Percentiles rank a stretch among this genome's conserved stretches.
phyloP scores from a whole-genome alignment of 1,139 yeast genomes.

The Candida albicans region DNA sequence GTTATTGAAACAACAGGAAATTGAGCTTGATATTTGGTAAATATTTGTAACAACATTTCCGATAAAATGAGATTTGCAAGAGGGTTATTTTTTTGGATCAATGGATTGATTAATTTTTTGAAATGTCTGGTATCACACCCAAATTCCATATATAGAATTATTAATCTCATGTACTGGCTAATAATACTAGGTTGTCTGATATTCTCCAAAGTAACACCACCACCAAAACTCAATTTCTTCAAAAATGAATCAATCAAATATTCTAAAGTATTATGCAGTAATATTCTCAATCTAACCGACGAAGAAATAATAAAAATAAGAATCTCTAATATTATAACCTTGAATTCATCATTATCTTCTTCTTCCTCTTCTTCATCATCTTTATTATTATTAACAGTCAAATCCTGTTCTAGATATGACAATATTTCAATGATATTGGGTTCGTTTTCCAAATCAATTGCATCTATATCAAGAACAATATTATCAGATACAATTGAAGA shows the following conservation, averaged over 20 bases:
- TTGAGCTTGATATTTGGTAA: conserved; percentile 26
- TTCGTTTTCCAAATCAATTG: background rate
- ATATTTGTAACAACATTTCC: conserved; percentile 26
- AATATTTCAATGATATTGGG: background rate
- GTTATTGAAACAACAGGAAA: conserved; percentile 35
- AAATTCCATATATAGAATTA: conserved; percentile 31
- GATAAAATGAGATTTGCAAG: conserved; percentile 20
- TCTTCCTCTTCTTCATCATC: conserved; percentile 16
- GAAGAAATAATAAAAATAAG: conserved; percentile 20
- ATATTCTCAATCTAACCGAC: conserved; percentile 27
- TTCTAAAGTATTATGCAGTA: conserved; percentile 12
- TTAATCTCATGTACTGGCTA: conserved; percentile 24
- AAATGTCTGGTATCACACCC: conserved; percentile 33
- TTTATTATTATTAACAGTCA: too few species aligned
- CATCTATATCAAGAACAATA: conserved; percentile 10
- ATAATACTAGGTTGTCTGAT: conserved; percentile 16
- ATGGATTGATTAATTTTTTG: conserved; percentile 20
- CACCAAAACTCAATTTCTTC: background rate
- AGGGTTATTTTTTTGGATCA: conserved; percentile 15
- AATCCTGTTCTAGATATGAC: conserved; percentile 7
- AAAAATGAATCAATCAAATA: conserved; percentile 18
- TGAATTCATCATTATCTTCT: conserved; percentile 31
- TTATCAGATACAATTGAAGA: conserved; percentile 23
- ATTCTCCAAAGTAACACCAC: conserved; percentile 1
- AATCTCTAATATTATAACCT: conserved; percentile 31